Evolutionary conservation across 768 basidiomycete species (phyloP), one percentile per base, ranked within the genome.

Genomic region (Filobasidium wieringae): DNA sequence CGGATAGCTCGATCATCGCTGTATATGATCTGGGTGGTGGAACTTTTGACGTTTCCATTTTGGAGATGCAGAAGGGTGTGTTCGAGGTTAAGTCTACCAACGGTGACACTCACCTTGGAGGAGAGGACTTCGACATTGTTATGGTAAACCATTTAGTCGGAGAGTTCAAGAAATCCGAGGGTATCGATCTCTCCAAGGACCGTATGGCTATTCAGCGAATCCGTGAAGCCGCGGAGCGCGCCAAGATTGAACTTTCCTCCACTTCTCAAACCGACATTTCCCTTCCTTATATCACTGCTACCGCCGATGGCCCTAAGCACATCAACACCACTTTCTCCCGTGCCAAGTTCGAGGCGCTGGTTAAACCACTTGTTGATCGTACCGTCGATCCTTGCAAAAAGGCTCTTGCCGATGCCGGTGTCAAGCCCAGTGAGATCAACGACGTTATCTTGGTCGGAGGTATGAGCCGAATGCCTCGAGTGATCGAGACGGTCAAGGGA

Each of bases 61-160:
- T 99, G 56, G 92, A 96, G 78, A 97, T 97, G 90, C 90, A 96
- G 76, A 92, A 95, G 76, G 95, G 93, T 67, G 92, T 99, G 9
- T 99, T 97, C 75, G 95, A 97, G 76, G 95, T 99, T 72, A 99
- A 97, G 79, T 96, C 95, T 0, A 99, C 95, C 55, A 96, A 96
- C 71, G 95, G 95, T 72, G 93, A 99, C 76, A 97, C 95, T 15
- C 95, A 99, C 73, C 82, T 99, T 58, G 95, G 89, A 72, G 85
- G 85, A 72, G 95, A 99, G 77, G 95, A 97, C 76, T 97, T 97
- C 71, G 95, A 97, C 70, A 84, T 93, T 57, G 76, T 83, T 36
- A 82, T 97, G 40, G 85, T 97, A 62, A 82, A 92, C 63, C 77
- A 87, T 76, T 80, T 99, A 70, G 75, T 96, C 45, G 78, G 80